A percentile compares a stretch with the other conserved stretches of the same genome.
These are phyloP conservation scores for Carex scoparia DNA, from an alignment of 176 grass and related monocot species.

Conservation along the genomic window DNA sequence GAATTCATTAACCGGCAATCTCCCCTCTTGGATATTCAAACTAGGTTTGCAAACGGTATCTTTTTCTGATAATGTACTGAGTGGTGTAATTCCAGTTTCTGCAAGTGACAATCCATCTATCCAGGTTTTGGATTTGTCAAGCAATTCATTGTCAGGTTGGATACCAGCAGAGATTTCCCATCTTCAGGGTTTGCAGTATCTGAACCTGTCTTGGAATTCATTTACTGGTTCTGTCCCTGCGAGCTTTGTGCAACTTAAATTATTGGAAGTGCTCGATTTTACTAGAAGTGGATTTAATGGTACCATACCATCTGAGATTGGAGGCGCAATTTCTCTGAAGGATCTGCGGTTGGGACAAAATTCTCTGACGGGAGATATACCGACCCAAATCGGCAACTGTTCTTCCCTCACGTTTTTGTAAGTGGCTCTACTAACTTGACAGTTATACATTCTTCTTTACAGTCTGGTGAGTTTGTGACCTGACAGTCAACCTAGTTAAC, in stretches of 20 bases:
- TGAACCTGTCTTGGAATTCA: constrained; percentile 84
- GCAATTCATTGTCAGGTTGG: constrained; percentile 77
- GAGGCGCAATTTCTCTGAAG: constrained; percentile 46
- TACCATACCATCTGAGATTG: constrained; percentile 49
- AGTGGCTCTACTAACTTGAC: constrained; percentile 31
- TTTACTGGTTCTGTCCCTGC: constrained; percentile 52
- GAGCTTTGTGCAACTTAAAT: constrained; percentile 53
- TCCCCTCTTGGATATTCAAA: constrained; percentile 72
- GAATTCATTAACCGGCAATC: constrained; percentile 63
- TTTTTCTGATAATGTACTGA: constrained; percentile 69
- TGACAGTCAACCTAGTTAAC: neutral
- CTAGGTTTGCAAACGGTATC: constrained; percentile 63
- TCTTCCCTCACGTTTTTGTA: constrained; percentile 63
- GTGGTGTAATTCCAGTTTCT: constrained; percentile 51
- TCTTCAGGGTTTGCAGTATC: constrained; percentile 42
- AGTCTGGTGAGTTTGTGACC: neutral
- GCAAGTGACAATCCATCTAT: constrained; percentile 39
- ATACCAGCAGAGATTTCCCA: constrained; percentile 54
- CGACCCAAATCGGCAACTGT: constrained; percentile 60
- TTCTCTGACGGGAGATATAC: constrained; percentile 70
- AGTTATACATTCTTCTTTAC: neutral
- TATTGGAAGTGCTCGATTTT: constrained; percentile 70
- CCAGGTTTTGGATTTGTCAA: constrained; percentile 64
- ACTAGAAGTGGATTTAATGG: constrained; percentile 56
- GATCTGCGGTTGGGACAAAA: constrained; percentile 64